These are phyloP conservation scores for Pseudomassariella vexata DNA, from an alignment of 2,329 filamentous ascomycete species.

Conservation along the genomic window DNA sequence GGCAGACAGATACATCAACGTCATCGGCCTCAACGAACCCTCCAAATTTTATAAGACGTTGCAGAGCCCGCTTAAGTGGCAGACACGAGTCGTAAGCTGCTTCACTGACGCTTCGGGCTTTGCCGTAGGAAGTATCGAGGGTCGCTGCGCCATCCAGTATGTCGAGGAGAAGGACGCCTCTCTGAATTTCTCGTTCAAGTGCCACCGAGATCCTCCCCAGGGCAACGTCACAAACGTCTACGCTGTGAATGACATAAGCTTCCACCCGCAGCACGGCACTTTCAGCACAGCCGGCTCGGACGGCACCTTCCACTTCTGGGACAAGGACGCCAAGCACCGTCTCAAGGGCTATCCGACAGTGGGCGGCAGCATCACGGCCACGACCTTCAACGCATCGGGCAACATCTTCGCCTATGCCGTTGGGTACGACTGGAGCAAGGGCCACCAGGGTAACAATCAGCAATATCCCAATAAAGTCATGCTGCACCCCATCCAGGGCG, in stretches of 20 bases:
- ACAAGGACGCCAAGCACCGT: slow-evolving; percentile 84
- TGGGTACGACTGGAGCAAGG: slow-evolving; percentile 98
- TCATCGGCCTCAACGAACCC: slow-evolving; percentile 85
- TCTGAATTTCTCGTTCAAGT: slow-evolving; percentile 98
- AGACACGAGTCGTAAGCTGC: slow-evolving; percentile 91
- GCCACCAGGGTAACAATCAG: slow-evolving; percentile 77
- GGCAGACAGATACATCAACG: slow-evolving; percentile 92
- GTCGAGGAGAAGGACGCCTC: slow-evolving; percentile 92
- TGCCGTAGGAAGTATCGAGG: slow-evolving; percentile 92
- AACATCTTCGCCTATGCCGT: slow-evolving; percentile 83
- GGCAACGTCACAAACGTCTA: slow-evolving; percentile 83
- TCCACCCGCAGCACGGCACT: slow-evolving; percentile 95
- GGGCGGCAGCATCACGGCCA: slow-evolving; percentile 81
- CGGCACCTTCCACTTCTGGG: slow-evolving; percentile 96
- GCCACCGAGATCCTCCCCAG: slow-evolving; percentile 77
- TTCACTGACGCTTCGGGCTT: slow-evolving; percentile 90
- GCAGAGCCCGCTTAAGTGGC: slow-evolving; percentile 95
- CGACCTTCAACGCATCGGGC: slow-evolving; percentile 84
- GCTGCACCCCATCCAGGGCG: slow-evolving; percentile 66
- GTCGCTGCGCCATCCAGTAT: slow-evolving; percentile 95
- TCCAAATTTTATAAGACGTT: slow-evolving; percentile 92
- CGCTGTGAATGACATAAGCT: slow-evolving; percentile 94
- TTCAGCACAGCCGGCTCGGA: slow-evolving; percentile 95
- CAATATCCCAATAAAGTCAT: slow-evolving; percentile 74
- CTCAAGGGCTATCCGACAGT: slow-evolving; percentile 84